phyloP scores from a whole-genome alignment of 352 stramenopile species.

The Phytophthora niederhauseri region DNA sequence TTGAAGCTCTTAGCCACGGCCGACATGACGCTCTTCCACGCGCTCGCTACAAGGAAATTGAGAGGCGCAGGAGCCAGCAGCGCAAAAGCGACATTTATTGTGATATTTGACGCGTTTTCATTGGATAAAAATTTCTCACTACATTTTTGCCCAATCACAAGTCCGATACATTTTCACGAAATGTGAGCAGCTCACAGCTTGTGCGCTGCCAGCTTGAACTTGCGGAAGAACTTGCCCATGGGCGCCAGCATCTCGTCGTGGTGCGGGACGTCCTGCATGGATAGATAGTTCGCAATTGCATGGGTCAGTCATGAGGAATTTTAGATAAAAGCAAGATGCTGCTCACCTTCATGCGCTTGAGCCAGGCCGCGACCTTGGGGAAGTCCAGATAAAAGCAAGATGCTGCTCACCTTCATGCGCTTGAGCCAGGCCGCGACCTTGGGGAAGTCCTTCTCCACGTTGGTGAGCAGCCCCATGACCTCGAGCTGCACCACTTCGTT shows the following conservation, averaged over 20 bases:
- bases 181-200: slow-evolving; percentile 32
- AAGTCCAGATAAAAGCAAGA: slow-evolving; percentile 35
- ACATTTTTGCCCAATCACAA: background rate
- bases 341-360: slow-evolving; percentile 78
- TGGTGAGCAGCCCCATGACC: slow-evolving; percentile 60
- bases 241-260: slow-evolving; percentile 70
- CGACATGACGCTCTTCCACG: slow-evolving; percentile 36
- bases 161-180: background rate
- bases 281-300: background rate
- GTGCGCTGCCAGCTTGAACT: slow-evolving; percentile 67
- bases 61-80: slow-evolving; percentile 18
- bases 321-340: background rate
- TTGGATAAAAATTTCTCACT: slow-evolving; percentile 24
- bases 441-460: slow-evolving; percentile 59
- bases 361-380: slow-evolving; percentile 56
- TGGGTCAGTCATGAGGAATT: slow-evolving; percentile 8
- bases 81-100: slow-evolving; percentile 2
- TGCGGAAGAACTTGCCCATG: slow-evolving; percentile 74
- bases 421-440: slow-evolving; percentile 61
- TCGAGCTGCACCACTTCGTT: slow-evolving; percentile 79
- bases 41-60: slow-evolving; percentile 16
- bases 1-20: slow-evolving; percentile 46
- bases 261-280: slow-evolving; percentile 51
- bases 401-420: slow-evolving; percentile 68
- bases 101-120: background rate